Base-by-base conservation (phyloP, 345 rosid genomes). In the Adansonia digitata region DNA sequence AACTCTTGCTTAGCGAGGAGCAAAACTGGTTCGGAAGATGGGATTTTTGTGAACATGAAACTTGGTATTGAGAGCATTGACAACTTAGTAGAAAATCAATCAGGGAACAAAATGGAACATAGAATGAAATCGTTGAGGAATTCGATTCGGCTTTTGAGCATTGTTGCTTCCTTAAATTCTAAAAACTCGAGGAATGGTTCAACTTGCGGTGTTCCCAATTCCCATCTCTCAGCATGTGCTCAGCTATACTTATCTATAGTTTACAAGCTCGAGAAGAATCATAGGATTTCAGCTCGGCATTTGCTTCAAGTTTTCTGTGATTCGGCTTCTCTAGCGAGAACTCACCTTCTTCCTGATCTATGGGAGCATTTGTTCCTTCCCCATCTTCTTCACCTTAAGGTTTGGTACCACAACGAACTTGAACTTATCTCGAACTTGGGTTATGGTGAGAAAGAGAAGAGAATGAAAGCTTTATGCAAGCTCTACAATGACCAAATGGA, bases 361-460 rank as follows among this genome's bases (percentile, higher is more conserved):
- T 88, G 94, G 94, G 89, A 88, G 65, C 89, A 88, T 79, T 81
- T 90, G 52, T 85, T 90, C 52, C 89, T 88, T 59, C 94, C 94
- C 4, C 94, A 88, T 68, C 88, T 90, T 56, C 92, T 86, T 48
- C 94, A 90, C 68, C 82, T 90, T 7, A 84, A 84, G 82, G 84
- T 90, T 53, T 90, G 94, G 94, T 81, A 84, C 78, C 85, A 72
- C 10, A 62, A 78, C 39, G 91, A 90, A 45, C 80, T 84, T n/a
- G 87, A 90, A 52, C 46, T 43, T 27, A 62, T 86, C 5, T 82
- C 87, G 4, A 77, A 74, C 55, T 79, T 76, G 0, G 78, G 61
- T 14, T 46, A 48, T 46, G 56, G 74, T 11, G 80, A 86, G 60
- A 83, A 79, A 56, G 85, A 86, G 43, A 85, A 70, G 73, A 79